These are phyloP conservation scores for Waitea zeae DNA, from an alignment of 1,284 basidiomycete genomes.

Conservation along the genomic window DNA sequence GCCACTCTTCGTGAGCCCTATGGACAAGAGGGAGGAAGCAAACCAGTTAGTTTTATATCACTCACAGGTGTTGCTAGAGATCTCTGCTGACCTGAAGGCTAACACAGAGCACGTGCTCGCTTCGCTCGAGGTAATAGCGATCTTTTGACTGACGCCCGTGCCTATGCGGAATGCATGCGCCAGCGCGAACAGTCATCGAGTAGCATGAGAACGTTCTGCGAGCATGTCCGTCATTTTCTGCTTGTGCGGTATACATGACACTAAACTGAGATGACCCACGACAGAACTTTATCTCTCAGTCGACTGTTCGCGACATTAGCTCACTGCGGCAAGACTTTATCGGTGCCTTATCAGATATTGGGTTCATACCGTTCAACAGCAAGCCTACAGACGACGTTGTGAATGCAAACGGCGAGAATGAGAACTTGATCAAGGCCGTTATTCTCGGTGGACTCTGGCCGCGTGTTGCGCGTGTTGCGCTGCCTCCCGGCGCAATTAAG, in stretches of 20 bases:
- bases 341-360: constrained; percentile 53
- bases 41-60: constrained; percentile 31
- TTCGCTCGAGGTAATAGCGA: constrained; percentile 72
- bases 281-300: constrained; percentile 70
- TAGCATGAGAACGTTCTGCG: constrained; percentile 53
- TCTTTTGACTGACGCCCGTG: constrained; percentile 66
- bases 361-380: constrained; percentile 39
- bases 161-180: constrained; percentile 51
- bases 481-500: constrained; percentile 60
- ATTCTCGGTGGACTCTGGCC: constrained; percentile 77
- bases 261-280: not conserved
- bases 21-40: constrained; percentile 74
- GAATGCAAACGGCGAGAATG: constrained; percentile 43
- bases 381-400: constrained; percentile 27
- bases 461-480: constrained; percentile 52
- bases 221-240: constrained; percentile 33
- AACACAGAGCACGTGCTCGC: constrained; percentile 41
- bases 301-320: constrained; percentile 68
- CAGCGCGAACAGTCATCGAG: constrained; percentile 27
- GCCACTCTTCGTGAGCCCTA: constrained; percentile 67
- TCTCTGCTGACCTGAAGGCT: not conserved
- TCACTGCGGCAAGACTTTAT: constrained; percentile 70
- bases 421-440: constrained; percentile 66
- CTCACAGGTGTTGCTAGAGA: not conserved
- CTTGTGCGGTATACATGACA: not conserved